These are phyloP conservation scores for Moesziomyces aphidis DNA, from an alignment of 1,284 basidiomycete species.

Conservation along the genomic window DNA sequence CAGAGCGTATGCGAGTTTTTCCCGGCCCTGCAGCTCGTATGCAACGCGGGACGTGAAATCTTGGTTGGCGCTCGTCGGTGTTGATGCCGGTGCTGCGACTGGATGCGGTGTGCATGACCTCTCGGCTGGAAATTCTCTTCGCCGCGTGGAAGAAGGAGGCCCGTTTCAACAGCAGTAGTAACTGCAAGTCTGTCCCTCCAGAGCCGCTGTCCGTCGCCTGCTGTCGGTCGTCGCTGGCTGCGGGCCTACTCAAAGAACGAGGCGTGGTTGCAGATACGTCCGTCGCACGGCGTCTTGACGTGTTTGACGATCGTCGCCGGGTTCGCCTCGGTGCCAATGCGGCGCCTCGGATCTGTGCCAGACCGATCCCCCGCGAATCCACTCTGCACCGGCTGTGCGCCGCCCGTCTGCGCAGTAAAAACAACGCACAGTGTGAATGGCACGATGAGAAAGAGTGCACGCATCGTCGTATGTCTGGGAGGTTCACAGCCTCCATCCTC, in stretches of 20 bases:
- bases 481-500: too few relatives aligned
- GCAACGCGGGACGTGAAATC: conserved; percentile 26
- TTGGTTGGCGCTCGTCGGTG: conserved; percentile 2
- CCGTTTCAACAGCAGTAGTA: too few relatives aligned
- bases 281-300: conserved; percentile 19
- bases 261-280: conserved; percentile 39
- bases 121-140: conserved; percentile 12
- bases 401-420: too few relatives aligned
- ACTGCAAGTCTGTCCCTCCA: too few relatives aligned
- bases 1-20: conserved; percentile 18
- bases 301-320: conserved; percentile 22
- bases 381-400: too few relatives aligned
- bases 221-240: not conserved
- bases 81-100: not conserved
- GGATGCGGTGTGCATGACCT: not conserved
- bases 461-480: too few relatives aligned
- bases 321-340: too few relatives aligned
- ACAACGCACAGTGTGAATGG: too few relatives aligned
- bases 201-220: too few relatives aligned
- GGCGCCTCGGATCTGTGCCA: not conserved
- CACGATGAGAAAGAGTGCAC: too few relatives aligned
- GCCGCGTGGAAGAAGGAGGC: not conserved
- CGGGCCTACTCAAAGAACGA: conserved; percentile 14
- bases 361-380: too few relatives aligned
- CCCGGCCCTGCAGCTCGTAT: conserved; percentile 29